Evolutionary conservation across 352 stramenopile genomes (phyloP).

Genomic region (Poterioochromonas sp.): DNA sequence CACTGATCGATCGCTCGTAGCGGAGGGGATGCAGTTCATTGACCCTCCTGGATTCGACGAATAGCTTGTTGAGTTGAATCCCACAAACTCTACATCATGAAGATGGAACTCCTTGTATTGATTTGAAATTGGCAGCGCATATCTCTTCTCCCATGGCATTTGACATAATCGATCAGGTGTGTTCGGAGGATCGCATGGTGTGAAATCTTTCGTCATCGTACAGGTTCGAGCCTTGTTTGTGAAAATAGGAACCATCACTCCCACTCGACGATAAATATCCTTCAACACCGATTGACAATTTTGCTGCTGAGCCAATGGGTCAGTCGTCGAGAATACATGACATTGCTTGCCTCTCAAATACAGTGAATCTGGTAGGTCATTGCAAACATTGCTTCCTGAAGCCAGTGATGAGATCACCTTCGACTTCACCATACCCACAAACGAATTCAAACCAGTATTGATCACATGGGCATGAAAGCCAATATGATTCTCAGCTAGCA

Average conservation of each 20-base stretch:
- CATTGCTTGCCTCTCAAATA: not conserved
- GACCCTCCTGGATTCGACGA: not conserved
- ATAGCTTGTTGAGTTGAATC: not conserved
- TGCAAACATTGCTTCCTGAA: not conserved
- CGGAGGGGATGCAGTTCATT: not conserved
- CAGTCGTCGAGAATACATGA: not conserved
- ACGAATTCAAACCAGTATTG: not conserved
- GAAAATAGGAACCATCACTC: not conserved
- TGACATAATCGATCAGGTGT: constrained; percentile 14
- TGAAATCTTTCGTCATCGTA: not conserved
- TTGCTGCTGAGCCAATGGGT: not conserved
- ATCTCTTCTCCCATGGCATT: constrained; percentile 17
- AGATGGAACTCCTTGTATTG: constrained; percentile 22
- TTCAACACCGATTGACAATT: not conserved
- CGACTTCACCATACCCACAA: constrained; percentile 2
- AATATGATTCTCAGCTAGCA: constrained; percentile 25
- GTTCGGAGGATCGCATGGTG: constrained; percentile 14
- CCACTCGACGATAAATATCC: not conserved
- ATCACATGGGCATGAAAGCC: not conserved
- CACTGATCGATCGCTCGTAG: not conserved
- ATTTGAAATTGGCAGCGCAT: not conserved
- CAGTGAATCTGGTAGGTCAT: not conserved
- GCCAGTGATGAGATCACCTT: not conserved
- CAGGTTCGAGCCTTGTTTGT: constrained; percentile 1
- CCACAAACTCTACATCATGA: not conserved